Evolutionary conservation across 2,329 filamentous ascomycete species (phyloP).

Genomic region (Fragosphaeria purpurea): DNA sequence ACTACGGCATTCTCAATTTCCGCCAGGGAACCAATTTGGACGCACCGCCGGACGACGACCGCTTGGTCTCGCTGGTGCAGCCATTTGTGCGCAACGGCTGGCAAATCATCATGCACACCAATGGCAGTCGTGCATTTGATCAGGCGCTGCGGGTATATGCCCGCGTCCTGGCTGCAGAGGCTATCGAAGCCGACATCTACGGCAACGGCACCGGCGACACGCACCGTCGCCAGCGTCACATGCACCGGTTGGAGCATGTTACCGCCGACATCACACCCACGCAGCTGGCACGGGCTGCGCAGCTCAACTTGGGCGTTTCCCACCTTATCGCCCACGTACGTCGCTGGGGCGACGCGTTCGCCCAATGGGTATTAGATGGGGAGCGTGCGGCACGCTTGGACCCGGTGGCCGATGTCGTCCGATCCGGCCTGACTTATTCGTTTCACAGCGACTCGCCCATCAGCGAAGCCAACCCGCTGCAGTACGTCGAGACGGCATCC

Average conservation of each 20-base stretch:
- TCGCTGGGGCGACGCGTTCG: constrained; percentile 9
- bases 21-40: constrained; percentile 2
- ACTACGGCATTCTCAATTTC: constrained; percentile 19
- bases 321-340: constrained; percentile 10
- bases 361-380: constrained; percentile 4
- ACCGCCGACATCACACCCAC: constrained; percentile 7
- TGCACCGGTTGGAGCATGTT: constrained; percentile 12
- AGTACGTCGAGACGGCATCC: constrained; percentile 11
- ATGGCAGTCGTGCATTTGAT: constrained; percentile 8
- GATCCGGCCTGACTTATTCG: constrained; percentile 7
- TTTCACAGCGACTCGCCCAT: constrained; percentile 14
- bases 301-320: constrained; percentile 6
- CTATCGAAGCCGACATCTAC: background rate
- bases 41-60: constrained; percentile 8
- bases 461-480: constrained; percentile 8
- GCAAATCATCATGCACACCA: constrained; percentile 13
- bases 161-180: constrained; percentile 7
- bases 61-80: constrained; percentile 5
- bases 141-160: constrained; percentile 9
- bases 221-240: background rate
- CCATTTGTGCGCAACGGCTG: constrained; percentile 9
- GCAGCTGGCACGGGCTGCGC: constrained; percentile 7
- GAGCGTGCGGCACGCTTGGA: constrained; percentile 5
- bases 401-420: constrained; percentile 8
- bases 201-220: background rate